Base-by-base conservation (phyloP, 225 moss, liverwort and hornwort species). In the Sphagnum tenellum region DNA sequence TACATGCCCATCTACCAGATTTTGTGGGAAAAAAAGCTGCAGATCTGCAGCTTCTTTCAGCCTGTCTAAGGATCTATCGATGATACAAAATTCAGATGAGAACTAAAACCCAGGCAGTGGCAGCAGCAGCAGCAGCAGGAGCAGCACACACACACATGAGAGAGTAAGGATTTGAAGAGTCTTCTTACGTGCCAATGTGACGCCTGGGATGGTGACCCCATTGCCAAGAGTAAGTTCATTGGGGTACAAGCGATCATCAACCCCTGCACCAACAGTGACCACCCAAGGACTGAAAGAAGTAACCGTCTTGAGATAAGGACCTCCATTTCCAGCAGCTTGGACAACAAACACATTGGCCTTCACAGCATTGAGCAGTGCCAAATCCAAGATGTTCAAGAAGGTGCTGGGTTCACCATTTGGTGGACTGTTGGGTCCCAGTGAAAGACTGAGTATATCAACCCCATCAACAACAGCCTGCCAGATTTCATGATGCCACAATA, bases 201-300 rank as follows among this genome's bases (percentile, higher is more conserved):
- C 76, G 12, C 82, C 82, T 4, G 3, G 13, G 55, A 76, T 45
- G 12, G 46, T 66, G 46, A 63, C 46, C 12, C 74, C 69, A 64
- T 83, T 76, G 61, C 86, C 83, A 14, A 88, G 82, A 55, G 52
- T 69, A 45, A 91, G 49, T 29, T 45, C 57, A 59, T 81, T 82
- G 2, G 73, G 73, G 69, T 81, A 91, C 5, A 81, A 73, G 65
- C 86, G 73, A 69, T 91, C 91, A 48, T 86, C 83, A 64, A 74
- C 76, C 62, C 91, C 78, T 5, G 91, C 91, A 67, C 88, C 91
- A 46, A 88, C 82, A 0, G 88, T 86, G 1, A 82, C 74, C 0
- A 91, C 80, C 91, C 91, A 91, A 3, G 91, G 91, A 73, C 88
- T 88, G 63, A 88, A 91, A 12, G 91, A 91, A 7, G 81, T 88